Evolutionary conservation across 805 yeast species (phyloP).

Genomic region (Teunomyces tritomae): DNA sequence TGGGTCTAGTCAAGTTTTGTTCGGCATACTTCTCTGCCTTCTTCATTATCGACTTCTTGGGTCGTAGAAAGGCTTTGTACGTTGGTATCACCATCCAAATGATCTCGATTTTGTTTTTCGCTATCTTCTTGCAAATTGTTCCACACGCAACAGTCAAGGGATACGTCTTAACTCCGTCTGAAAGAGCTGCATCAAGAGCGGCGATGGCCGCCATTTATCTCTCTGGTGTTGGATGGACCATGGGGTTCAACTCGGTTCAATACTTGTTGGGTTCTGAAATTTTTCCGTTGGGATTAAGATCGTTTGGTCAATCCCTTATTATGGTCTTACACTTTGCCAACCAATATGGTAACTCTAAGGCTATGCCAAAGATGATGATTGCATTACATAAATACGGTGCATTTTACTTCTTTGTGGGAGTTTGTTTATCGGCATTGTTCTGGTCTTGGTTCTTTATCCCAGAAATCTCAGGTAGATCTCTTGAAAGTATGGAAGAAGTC

Average conservation of each 20-base stretch:
- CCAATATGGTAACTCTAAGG: constrained; percentile 57
- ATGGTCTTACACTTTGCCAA: constrained; percentile 58
- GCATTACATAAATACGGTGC: constrained; percentile 48
- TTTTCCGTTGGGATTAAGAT: constrained; percentile 50
- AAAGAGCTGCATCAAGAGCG: constrained; percentile 39
- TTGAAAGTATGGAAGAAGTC: constrained; percentile 52
- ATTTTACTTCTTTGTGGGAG: constrained; percentile 49
- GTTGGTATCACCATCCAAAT: constrained; percentile 47
- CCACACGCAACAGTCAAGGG: constrained; percentile 40
- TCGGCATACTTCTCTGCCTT: constrained; percentile 51
- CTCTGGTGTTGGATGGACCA: constrained; percentile 56
- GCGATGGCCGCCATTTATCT: constrained; percentile 52
- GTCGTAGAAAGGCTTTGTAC: constrained; percentile 50
- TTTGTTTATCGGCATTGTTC: constrained; percentile 38
- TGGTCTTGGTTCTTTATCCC: constrained; percentile 52
- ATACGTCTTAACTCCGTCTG: constrained; percentile 25
- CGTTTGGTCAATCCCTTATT: constrained; percentile 47
- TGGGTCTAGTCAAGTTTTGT: constrained; percentile 52
- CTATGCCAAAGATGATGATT: constrained; percentile 50
- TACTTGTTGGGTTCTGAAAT: constrained; percentile 55
- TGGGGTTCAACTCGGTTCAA: constrained; percentile 58
- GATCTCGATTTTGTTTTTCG: constrained; percentile 43
- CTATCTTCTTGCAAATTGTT: constrained; percentile 44
- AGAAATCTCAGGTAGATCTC: constrained; percentile 48
- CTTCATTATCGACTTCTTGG: constrained; percentile 52